phyloP scores from a whole-genome alignment of 2,329 filamentous ascomycete species.

The Diaporthe ilicicola region DNA sequence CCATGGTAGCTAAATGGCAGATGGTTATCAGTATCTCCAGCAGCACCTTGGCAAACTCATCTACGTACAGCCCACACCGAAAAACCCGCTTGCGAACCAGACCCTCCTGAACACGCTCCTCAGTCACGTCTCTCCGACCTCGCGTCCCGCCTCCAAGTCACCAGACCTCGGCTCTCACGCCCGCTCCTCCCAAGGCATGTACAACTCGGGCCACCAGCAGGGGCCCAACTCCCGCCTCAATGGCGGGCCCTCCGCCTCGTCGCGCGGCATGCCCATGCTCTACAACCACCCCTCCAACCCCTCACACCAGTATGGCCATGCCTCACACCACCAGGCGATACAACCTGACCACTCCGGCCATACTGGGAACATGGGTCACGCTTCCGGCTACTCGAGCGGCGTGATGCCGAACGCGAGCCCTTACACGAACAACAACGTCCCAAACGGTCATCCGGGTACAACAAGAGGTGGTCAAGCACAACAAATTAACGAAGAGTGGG shows the following conservation, averaged over 20 bases:
- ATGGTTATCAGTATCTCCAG: conserved; percentile 72
- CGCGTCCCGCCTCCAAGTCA: conserved; percentile 40
- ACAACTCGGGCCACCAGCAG: conserved; percentile 76
- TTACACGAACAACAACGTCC: conserved; percentile 62
- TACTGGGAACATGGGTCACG: conserved; percentile 65
- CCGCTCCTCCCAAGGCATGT: conserved; percentile 66
- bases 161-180: conserved; percentile 41
- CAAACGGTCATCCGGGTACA: conserved; percentile 63
- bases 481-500: conserved; percentile 77
- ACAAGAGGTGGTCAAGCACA: conserved; percentile 60
- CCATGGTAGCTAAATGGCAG: conserved; percentile 68
- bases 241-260: conserved; percentile 68
- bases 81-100: conserved; percentile 48
- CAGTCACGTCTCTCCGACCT: conserved; percentile 43
- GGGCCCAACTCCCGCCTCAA: conserved; percentile 81
- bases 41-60: conserved; percentile 66
- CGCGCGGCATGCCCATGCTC: conserved; percentile 61
- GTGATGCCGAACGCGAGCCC: conserved; percentile 72
- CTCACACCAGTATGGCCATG: conserved; percentile 68
- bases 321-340: conserved; percentile 69
- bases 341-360: conserved; percentile 67
- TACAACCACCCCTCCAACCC: conserved; percentile 74
- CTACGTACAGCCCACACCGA: conserved; percentile 62
- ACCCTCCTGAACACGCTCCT: conserved; percentile 45
- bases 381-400: conserved; percentile 69